Conservation (phyloP, 2,329 filamentous ascomycete species). For the Elsinoe fawcettii region DNA sequence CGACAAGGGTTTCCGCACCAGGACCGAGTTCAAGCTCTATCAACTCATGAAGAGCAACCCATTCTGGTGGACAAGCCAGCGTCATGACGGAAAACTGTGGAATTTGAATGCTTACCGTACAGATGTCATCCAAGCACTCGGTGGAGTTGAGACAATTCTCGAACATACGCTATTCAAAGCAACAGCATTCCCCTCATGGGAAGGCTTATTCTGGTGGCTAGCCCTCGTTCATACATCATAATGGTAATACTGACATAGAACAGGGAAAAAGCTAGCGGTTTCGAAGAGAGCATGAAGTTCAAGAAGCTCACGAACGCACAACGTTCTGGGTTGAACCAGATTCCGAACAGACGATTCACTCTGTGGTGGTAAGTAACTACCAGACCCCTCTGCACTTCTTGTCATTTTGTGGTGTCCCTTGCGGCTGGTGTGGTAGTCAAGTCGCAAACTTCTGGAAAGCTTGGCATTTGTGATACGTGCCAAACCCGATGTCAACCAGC, state of each 20-base stretch:
- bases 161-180: constrained; percentile 92
- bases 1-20: constrained; percentile 93
- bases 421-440: not conserved
- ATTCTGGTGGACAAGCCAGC: constrained; percentile 98
- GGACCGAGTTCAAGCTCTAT: constrained; percentile 96
- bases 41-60: constrained; percentile 99
- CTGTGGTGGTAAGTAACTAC: constrained; percentile 67
- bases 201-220: constrained; percentile 73
- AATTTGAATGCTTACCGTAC: constrained; percentile 10
- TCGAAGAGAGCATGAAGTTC: constrained; percentile 73
- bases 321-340: constrained; percentile 92
- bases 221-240: constrained; percentile 34
- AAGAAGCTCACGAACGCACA: constrained; percentile 98
- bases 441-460: too few species aligned
- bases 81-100: constrained; percentile 96
- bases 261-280: constrained; percentile 31
- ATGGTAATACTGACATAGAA: constrained; percentile 28
- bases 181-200: constrained; percentile 94
- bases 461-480: too few species aligned
- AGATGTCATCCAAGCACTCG: constrained; percentile 86
- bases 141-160: constrained; percentile 94
- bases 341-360: constrained; percentile 96
- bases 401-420: too few species aligned
- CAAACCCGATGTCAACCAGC: too few species aligned
- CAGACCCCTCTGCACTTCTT: too few species aligned